Percentiles rank a stretch among this genome's conserved stretches.
Conservation (phyloP, 768 basidiomycete species). For the Serendipita vermifera region DNA sequence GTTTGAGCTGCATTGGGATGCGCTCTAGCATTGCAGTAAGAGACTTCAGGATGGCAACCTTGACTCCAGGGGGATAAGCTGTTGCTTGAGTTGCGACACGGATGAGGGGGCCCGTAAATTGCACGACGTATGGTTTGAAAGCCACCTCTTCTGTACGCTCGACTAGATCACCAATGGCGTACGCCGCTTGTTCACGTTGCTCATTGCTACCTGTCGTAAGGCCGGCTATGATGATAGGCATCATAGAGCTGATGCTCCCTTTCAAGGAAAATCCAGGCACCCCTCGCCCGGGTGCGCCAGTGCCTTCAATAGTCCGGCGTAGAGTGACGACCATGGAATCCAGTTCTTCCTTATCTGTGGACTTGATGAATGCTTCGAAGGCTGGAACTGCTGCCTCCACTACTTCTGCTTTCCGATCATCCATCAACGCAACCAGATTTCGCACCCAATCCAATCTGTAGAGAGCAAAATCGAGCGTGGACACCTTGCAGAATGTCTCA, state of each 20-base stretch:
- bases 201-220: slow-evolving; percentile 92
- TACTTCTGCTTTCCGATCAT: slow-evolving; percentile 48
- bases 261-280: slow-evolving; percentile 80
- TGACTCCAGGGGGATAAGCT: slow-evolving; percentile 84
- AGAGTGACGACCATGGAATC: slow-evolving; percentile 84
- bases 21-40: slow-evolving; percentile 72
- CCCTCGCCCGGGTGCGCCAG: slow-evolving; percentile 57
- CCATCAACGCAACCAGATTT: slow-evolving; percentile 69
- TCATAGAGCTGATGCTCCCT: slow-evolving; percentile 31
- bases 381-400: slow-evolving; percentile 65
- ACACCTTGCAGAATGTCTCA: slow-evolving; percentile 68
- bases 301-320: slow-evolving; percentile 73
- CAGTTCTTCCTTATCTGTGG: slow-evolving; percentile 82
- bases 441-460: slow-evolving; percentile 94
- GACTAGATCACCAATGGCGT: slow-evolving; percentile 92
- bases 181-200: slow-evolving; percentile 87
- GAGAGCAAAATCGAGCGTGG: slow-evolving; percentile 64
- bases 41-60: slow-evolving; percentile 78
- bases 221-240: slow-evolving; percentile 83
- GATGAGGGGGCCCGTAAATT: slow-evolving; percentile 90
- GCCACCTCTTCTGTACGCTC: slow-evolving; percentile 70
- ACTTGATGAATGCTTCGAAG: slow-evolving; percentile 78
- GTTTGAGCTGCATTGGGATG: slow-evolving; percentile 83
- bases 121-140: slow-evolving; percentile 91
- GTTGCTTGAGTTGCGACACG: slow-evolving; percentile 85